Evolutionary conservation across 495 filamentous ascomycete genomes (phyloP).

Genomic region (Cairneyella variabilis): DNA sequence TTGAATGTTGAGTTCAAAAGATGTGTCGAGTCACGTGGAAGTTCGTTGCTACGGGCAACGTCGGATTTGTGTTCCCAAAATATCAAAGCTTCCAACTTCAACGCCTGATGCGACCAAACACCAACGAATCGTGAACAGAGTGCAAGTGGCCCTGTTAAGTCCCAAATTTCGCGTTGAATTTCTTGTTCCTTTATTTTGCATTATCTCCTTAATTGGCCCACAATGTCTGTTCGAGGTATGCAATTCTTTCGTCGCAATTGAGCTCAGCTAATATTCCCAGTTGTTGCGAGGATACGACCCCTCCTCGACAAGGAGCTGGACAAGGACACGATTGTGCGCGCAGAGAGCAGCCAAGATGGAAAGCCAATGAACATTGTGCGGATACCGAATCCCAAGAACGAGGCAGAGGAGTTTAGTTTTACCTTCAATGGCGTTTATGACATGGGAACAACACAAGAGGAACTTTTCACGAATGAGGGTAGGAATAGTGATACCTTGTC

Average conservation of each 20-base stretch:
- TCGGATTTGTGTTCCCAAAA: no score
- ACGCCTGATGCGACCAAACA: background rate
- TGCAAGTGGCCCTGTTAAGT: conserved; percentile 21
- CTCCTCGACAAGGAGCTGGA: conserved; percentile 78
- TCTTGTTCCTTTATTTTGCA: background rate
- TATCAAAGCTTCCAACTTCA: no score
- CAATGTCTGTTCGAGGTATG: conserved; percentile 27
- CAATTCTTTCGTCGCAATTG: background rate
- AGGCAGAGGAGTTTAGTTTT: conserved; percentile 85
- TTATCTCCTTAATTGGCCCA: conserved; percentile 12
- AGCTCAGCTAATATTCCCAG: conserved; percentile 27
- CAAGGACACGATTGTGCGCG: conserved; percentile 77
- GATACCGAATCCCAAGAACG: conserved; percentile 94
- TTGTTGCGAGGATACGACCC: conserved; percentile 86
- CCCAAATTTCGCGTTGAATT: background rate
- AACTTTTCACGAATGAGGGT: conserved; percentile 88
- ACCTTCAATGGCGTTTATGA: conserved; percentile 94
- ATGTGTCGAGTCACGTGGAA: no score
- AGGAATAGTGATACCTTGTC: conserved; percentile 25
- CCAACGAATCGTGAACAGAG: conserved; percentile 8
- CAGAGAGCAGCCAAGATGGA: conserved; percentile 53
- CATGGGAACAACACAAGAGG: conserved; percentile 70
- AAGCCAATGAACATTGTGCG: conserved; percentile 63
- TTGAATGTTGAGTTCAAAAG: no score
- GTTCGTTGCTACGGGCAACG: no score